These are phyloP conservation scores for Eragrostis tef DNA, from an alignment of 202 grass and related monocot genomes.

Conservation along the genomic window DNA sequence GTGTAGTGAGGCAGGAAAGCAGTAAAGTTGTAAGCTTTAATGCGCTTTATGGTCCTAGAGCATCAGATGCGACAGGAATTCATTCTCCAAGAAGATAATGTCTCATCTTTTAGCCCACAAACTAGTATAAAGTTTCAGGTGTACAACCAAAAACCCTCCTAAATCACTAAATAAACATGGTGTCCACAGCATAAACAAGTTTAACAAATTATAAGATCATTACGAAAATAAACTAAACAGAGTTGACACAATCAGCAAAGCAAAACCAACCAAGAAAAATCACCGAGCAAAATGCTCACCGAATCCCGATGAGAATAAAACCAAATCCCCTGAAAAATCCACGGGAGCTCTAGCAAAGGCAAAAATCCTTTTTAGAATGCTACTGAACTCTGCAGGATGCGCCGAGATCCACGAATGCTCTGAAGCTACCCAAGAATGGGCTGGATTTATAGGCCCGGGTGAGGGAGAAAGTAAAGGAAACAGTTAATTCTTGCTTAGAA, in stretches of 20 bases:
- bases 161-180: slow-evolving; percentile 8
- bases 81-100: slow-evolving; percentile 32
- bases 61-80: slow-evolving; percentile 53
- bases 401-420: slow-evolving; percentile 10
- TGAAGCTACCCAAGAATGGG: neutral
- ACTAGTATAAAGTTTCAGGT: slow-evolving; percentile 27
- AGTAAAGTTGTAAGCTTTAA: slow-evolving; percentile 40
- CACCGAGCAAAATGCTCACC: slow-evolving; percentile 1
- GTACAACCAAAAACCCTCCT: slow-evolving; percentile 5
- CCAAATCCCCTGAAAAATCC: neutral
- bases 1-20: slow-evolving; percentile 19
- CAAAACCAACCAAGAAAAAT: neutral
- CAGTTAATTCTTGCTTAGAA: neutral
- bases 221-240: neutral
- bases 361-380: neutral
- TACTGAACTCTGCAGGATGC: slow-evolving; percentile 2
- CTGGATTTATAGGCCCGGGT: slow-evolving; percentile 1
- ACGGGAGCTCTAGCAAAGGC: neutral
- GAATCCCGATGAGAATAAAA: neutral
- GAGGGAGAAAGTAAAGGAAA: slow-evolving; percentile 18
- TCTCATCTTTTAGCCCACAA: slow-evolving; percentile 14
- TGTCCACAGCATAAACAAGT: neutral
- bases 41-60: slow-evolving; percentile 42
- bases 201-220: slow-evolving; percentile 26
- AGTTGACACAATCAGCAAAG: neutral